Evolutionary conservation across 1,284 basidiomycete genomes (phyloP).

Genomic region (Anthracocystis panici-leucophaei): DNA sequence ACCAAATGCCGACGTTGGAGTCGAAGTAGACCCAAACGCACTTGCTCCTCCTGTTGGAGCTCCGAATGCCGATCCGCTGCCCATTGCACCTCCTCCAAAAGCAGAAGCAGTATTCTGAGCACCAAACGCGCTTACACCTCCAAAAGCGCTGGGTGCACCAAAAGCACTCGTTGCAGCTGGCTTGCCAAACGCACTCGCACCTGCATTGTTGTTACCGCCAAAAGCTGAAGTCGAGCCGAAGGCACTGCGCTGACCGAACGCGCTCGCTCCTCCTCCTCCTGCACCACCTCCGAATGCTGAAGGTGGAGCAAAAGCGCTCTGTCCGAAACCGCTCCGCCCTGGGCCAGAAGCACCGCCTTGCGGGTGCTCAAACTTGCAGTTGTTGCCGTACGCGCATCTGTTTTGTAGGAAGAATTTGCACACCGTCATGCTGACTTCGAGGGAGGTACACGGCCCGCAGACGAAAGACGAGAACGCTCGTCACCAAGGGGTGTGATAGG

Average conservation of each 20-base stretch:
- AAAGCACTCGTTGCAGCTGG: constrained; percentile 28
- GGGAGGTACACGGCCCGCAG: neutral
- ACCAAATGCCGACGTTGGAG: constrained; percentile 24
- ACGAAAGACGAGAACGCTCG: neutral
- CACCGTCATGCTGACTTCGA: constrained; percentile 36
- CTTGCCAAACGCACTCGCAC: constrained; percentile 18
- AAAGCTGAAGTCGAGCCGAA: constrained; percentile 45
- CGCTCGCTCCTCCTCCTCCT: constrained; percentile 13
- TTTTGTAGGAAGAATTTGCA: constrained; percentile 56
- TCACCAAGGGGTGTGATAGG: neutral
- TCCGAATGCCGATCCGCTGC: constrained; percentile 24
- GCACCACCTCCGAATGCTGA: constrained; percentile 36
- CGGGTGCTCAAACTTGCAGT: constrained; percentile 56
- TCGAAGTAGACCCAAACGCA: constrained; percentile 23
- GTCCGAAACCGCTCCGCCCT: constrained; percentile 35
- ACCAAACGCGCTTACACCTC: constrained; percentile 21
- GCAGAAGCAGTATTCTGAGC: constrained; percentile 15
- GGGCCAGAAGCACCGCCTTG: constrained; percentile 25
- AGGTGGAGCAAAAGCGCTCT: constrained; percentile 41
- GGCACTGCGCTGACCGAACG: constrained; percentile 38
- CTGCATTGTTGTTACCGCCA: constrained; percentile 17
- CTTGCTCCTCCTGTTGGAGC: constrained; percentile 10
- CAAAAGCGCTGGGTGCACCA: constrained; percentile 24
- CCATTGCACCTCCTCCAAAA: constrained; percentile 9
- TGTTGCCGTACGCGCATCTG: constrained; percentile 54